Conservation (phyloP, 2,329 filamentous ascomycete species). For the Arachnomyces sp. region DNA sequence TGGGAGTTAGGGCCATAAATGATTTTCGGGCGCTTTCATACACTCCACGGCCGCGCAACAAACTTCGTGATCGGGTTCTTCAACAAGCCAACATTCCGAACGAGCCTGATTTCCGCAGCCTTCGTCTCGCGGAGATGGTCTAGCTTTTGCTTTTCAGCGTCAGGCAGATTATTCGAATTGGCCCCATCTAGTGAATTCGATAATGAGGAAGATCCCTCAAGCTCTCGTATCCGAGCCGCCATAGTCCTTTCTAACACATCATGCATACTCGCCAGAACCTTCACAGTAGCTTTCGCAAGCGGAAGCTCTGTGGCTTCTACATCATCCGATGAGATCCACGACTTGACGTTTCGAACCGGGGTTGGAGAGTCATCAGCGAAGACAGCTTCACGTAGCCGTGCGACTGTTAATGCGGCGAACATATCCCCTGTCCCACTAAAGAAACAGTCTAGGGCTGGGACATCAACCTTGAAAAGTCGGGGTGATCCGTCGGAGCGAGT, state of each 20-base stretch:
- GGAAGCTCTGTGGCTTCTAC: constrained; percentile 65
- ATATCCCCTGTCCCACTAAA: constrained; percentile 97
- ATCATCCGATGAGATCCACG: constrained; percentile 70
- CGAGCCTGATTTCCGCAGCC: constrained; percentile 79
- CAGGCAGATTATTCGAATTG: constrained; percentile 7
- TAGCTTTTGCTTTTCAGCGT: constrained; percentile 46
- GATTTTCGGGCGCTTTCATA: constrained; percentile 12
- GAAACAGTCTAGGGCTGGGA: constrained; percentile 82
- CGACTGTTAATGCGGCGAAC: constrained; percentile 88
- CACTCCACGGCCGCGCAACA: constrained; percentile 41
- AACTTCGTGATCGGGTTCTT: constrained; percentile 58
- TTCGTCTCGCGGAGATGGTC: constrained; percentile 64
- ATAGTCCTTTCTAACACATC: constrained; percentile 63
- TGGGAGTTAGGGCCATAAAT: too few relatives aligned
- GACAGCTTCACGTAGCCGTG: constrained; percentile 77
- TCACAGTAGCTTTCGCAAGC: constrained; percentile 73
- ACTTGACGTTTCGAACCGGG: constrained; percentile 45
- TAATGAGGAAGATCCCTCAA: constrained; percentile 34
- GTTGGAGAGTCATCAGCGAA: constrained; percentile 30
- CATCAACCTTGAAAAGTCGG: constrained; percentile 79
- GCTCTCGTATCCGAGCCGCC: constrained; percentile 56
- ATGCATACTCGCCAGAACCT: constrained; percentile 89
- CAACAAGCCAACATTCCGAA: constrained; percentile 64
- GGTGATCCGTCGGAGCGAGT: constrained; percentile 55
- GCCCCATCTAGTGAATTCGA: constrained; percentile 7